Evolutionary conservation across 2,329 filamentous ascomycete genomes (phyloP).

Genomic region (Fusarium burgessii): DNA sequence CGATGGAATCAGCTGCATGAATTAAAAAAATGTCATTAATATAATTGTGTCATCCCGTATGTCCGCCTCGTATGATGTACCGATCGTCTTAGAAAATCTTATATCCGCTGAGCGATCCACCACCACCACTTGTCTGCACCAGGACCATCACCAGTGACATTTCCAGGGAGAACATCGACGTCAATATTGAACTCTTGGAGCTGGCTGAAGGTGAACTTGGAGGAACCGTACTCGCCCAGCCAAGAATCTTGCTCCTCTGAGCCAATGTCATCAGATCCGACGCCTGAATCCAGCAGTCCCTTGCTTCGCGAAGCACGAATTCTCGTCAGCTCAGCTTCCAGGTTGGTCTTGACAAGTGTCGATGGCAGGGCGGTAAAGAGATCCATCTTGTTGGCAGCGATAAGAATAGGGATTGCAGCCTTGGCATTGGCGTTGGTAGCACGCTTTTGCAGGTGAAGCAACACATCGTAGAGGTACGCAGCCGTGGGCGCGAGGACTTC

Average conservation of each 20-base stretch:
- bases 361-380: slow-evolving; percentile 92
- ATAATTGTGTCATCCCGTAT: slow-evolving; percentile 29
- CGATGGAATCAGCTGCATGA: slow-evolving; percentile 27
- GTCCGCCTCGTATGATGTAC: not conserved
- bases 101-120: slow-evolving; percentile 80
- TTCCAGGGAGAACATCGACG: slow-evolving; percentile 82
- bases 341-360: slow-evolving; percentile 75
- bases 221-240: slow-evolving; percentile 83
- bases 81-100: not conserved
- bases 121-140: slow-evolving; percentile 87
- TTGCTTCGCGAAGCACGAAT: slow-evolving; percentile 82
- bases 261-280: slow-evolving; percentile 71
- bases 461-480: slow-evolving; percentile 87
- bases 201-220: slow-evolving; percentile 82
- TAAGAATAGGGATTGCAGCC: slow-evolving; percentile 74
- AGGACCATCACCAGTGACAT: slow-evolving; percentile 72
- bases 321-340: slow-evolving; percentile 85
- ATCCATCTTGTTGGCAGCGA: slow-evolving; percentile 96
- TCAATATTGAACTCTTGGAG: slow-evolving; percentile 86
- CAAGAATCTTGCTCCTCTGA: slow-evolving; percentile 83
- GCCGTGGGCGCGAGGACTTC: slow-evolving; percentile 78
- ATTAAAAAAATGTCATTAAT: slow-evolving; percentile 46
- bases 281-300: slow-evolving; percentile 84
- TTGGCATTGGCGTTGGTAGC: slow-evolving; percentile 59
- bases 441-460: slow-evolving; percentile 84